Conservation (phyloP, 164 flowering plant species). For the Magnolia changhungtana region DNA sequence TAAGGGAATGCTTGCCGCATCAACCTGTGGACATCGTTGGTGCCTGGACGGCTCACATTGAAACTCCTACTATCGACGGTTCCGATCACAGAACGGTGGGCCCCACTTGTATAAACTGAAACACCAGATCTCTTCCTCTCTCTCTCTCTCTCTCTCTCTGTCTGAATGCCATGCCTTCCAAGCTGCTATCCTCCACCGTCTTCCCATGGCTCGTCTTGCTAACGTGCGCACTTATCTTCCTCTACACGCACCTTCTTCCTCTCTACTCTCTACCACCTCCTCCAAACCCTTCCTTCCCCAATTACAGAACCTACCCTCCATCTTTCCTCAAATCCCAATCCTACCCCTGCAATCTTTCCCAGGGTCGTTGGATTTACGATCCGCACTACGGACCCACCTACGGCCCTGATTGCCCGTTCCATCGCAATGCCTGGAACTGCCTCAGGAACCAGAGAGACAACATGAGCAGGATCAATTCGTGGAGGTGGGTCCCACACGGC, state of each 20-base stretch:
- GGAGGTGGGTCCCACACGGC: conserved; percentile 75
- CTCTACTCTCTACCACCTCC: conserved; percentile 13
- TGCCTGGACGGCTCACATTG: too few species aligned
- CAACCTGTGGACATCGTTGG: too few species aligned
- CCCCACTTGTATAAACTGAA: too few species aligned
- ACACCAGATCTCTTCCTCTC: not conserved
- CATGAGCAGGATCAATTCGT: conserved; percentile 75
- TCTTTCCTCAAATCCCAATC: not conserved
- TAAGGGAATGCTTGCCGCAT: too few species aligned
- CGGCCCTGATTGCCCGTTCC: conserved; percentile 75
- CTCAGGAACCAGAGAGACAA: conserved; percentile 64
- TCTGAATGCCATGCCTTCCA: conserved; percentile 32
- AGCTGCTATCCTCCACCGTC: conserved; percentile 32
- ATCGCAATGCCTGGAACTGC: conserved; percentile 92
- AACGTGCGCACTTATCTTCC: conserved; percentile 37
- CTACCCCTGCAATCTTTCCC: conserved; percentile 56
- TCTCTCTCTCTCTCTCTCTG: not conserved
- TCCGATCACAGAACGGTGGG: too few species aligned
- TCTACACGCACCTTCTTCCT: conserved; percentile 51
- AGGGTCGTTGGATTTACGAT: conserved; percentile 61
- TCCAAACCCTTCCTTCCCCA: conserved; percentile 14
- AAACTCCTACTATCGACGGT: too few species aligned
- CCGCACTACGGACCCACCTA: conserved; percentile 49
- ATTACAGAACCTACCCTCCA: not conserved
- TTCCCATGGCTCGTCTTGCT: conserved; percentile 44